Conservation (phyloP, 192 early-diverging fungal genomes). For the Glomus cerebriforme region DNA sequence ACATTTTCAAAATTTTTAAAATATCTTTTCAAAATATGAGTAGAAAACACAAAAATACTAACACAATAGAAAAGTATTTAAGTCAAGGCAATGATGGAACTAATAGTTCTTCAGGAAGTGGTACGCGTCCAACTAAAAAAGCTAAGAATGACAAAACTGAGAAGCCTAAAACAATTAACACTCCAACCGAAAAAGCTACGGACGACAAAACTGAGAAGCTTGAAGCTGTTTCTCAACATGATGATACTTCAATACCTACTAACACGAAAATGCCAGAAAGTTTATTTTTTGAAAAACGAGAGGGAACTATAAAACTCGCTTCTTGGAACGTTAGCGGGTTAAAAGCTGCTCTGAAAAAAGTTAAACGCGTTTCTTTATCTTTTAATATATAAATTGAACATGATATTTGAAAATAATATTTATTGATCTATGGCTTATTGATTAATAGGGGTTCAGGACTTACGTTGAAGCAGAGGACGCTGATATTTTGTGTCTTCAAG, state of each 20-base stretch:
- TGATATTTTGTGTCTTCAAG: slow-evolving; percentile 82
- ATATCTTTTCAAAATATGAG: too few relatives aligned
- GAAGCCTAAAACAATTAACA: too few relatives aligned
- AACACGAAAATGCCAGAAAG: slow-evolving; percentile 70
- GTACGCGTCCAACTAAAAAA: background rate
- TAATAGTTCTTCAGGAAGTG: too few relatives aligned
- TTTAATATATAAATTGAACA: slow-evolving; percentile 11
- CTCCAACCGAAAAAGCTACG: background rate
- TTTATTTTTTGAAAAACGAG: slow-evolving; percentile 55
- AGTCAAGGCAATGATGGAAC: background rate
- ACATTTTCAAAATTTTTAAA: too few relatives aligned
- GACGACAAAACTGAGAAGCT: too few relatives aligned
- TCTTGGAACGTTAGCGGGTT: slow-evolving; percentile 83
- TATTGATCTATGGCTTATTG: background rate
- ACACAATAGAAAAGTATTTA: background rate
- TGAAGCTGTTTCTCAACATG: too few relatives aligned
- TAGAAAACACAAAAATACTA: background rate
- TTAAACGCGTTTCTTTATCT: slow-evolving; percentile 5
- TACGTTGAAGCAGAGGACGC: slow-evolving; percentile 79
- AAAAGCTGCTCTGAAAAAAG: slow-evolving; percentile 75
- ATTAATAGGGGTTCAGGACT: slow-evolving; percentile 58
- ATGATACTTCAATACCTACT: slow-evolving; percentile 44
- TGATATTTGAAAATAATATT: background rate
- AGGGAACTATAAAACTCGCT: slow-evolving; percentile 62
- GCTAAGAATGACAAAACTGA: background rate